phyloP scores from a whole-genome alignment of 2,329 filamentous ascomycete species.

The Pseudogymnoascus sp. region DNA sequence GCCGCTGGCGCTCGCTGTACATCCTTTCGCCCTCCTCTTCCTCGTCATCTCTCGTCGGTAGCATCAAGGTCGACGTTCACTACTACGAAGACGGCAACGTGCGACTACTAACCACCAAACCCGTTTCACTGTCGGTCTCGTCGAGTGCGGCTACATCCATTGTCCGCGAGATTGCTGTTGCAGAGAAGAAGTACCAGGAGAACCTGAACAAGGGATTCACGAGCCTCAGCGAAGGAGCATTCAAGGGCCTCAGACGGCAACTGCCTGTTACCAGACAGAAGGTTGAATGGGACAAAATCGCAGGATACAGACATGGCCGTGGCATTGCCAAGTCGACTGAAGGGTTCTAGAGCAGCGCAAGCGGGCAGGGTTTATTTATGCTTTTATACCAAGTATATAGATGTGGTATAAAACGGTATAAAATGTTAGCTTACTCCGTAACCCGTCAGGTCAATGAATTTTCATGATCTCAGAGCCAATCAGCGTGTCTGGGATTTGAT shows the following conservation, averaged over 20 bases:
- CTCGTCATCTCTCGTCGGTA: constrained; percentile 58
- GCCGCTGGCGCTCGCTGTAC: constrained; percentile 89
- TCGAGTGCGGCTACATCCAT: constrained; percentile 55
- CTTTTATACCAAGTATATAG: constrained; percentile 7
- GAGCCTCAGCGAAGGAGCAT: constrained; percentile 83
- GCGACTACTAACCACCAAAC: constrained; percentile 81
- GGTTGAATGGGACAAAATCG: constrained; percentile 98
- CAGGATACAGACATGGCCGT: constrained; percentile 79
- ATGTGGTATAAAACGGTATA: constrained; percentile 1
- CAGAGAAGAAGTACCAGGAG: constrained; percentile 92
- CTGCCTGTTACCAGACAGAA: constrained; percentile 95
- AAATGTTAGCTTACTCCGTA: constrained; percentile 3
- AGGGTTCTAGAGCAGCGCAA: not conserved
- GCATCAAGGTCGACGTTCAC: constrained; percentile 89
- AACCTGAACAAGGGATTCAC: constrained; percentile 89
- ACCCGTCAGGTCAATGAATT: not conserved
- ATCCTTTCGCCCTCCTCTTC: constrained; percentile 64
- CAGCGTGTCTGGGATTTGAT: not conserved
- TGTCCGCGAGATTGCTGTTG: constrained; percentile 66
- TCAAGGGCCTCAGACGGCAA: constrained; percentile 87
- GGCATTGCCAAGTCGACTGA: constrained; percentile 54
- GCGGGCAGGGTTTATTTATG: not conserved
- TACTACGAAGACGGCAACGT: constrained; percentile 99
- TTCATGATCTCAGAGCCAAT: not conserved
- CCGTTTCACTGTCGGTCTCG: constrained; percentile 54